Conservation (phyloP, 2,329 filamentous ascomycete species). For the Aspergillus phoenicis region DNA sequence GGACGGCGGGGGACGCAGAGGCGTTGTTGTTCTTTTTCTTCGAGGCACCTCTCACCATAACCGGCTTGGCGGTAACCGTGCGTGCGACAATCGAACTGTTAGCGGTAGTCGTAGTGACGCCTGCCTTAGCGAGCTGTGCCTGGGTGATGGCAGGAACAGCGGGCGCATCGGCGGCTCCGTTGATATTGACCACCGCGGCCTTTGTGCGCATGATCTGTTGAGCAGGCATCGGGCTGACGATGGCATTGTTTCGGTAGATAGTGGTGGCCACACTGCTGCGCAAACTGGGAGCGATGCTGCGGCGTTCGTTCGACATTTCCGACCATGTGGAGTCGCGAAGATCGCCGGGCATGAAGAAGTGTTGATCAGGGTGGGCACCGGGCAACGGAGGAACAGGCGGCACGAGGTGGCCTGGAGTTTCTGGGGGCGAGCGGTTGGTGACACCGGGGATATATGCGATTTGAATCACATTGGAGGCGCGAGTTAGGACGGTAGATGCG, state of each 20-base stretch:
- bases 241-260: slow-evolving; percentile 87
- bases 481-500: slow-evolving; percentile 90
- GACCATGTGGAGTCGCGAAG: slow-evolving; percentile 91
- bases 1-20: slow-evolving; percentile 16
- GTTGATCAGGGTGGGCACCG: slow-evolving; percentile 69
- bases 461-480: slow-evolving; percentile 98
- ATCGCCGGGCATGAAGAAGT: slow-evolving; percentile 91
- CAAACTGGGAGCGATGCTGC: slow-evolving; percentile 53
- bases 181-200: slow-evolving; percentile 90
- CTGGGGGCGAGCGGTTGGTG: slow-evolving; percentile 83
- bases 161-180: slow-evolving; percentile 61
- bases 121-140: slow-evolving; percentile 45
- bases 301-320: slow-evolving; percentile 63
- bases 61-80: slow-evolving; percentile 47
- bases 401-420: slow-evolving; percentile 77
- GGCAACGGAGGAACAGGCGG: slow-evolving; percentile 95
- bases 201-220: slow-evolving; percentile 86
- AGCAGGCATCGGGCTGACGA: slow-evolving; percentile 75
- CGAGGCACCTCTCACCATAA: slow-evolving; percentile 45
- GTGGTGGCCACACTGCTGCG: slow-evolving; percentile 80
- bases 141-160: slow-evolving; percentile 72
- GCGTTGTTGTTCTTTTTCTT: slow-evolving; percentile 37
- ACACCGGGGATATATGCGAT: slow-evolving; percentile 98
- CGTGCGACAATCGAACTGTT: slow-evolving; percentile 49
- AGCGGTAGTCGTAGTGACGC: slow-evolving; percentile 33